Evolutionary conservation across 495 filamentous ascomycete genomes (phyloP).

Genomic region (Staphylotrichum longicolle): DNA sequence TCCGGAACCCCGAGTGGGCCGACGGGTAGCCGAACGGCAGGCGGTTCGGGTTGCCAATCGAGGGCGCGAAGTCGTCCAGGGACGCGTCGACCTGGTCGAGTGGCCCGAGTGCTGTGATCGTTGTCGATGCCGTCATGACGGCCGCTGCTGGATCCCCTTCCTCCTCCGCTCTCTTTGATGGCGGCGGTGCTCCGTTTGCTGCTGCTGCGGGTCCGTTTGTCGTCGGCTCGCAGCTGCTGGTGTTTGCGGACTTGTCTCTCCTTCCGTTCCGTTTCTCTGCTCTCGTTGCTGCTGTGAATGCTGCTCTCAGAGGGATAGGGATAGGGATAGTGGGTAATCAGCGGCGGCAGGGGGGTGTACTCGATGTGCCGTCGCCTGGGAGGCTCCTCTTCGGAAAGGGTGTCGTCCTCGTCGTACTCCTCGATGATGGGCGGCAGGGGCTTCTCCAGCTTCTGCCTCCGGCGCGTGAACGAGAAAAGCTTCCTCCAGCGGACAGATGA

Average conservation of each 20-base stretch:
- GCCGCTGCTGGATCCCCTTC: conserved; percentile 10
- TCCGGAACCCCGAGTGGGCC: conserved; percentile 75
- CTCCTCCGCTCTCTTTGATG: conserved; percentile 22
- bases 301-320: conserved; percentile 12
- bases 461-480: conserved; percentile 18
- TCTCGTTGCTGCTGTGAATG: not conserved
- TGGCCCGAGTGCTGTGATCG: conserved; percentile 50
- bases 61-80: conserved; percentile 70
- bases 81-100: conserved; percentile 73
- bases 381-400: conserved; percentile 10
- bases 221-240: conserved; percentile 16
- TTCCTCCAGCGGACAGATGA: conserved; percentile 21
- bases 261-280: not conserved
- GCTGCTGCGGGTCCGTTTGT: conserved; percentile 12
- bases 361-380: conserved; percentile 25
- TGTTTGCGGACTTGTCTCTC: conserved; percentile 12
- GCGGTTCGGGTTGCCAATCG: conserved; percentile 33
- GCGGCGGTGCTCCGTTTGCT: conserved; percentile 17
- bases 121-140: conserved; percentile 39
- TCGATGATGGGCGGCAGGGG: conserved; percentile 21
- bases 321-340: conserved; percentile 23
- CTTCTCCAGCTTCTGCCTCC: conserved; percentile 14
- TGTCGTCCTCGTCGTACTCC: conserved; percentile 17
- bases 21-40: conserved; percentile 63
- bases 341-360: conserved; percentile 25